phyloP scores from a whole-genome alignment of 2,329 filamentous ascomycete species.

The Alternaria infectoria region DNA sequence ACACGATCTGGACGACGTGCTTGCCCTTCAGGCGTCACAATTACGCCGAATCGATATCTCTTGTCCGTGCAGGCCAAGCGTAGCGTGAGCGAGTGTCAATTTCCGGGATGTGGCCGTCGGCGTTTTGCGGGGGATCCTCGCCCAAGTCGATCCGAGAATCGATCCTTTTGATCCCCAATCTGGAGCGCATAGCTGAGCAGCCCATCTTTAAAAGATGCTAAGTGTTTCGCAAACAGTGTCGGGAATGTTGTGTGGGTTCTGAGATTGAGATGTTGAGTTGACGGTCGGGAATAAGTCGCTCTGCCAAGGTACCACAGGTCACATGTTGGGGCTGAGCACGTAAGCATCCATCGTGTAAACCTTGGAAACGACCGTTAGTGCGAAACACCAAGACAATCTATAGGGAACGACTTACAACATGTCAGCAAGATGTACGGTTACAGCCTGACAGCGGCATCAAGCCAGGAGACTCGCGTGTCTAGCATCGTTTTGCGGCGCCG shows the following conservation, averaged over 20 bases:
- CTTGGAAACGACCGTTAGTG: background rate
- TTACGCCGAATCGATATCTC: background rate
- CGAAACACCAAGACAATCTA: background rate
- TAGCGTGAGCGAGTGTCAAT: background rate
- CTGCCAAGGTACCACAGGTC: background rate
- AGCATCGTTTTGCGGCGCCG: background rate
- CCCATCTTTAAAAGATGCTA: background rate
- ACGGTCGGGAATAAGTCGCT: background rate
- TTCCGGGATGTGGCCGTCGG: conserved; percentile 12
- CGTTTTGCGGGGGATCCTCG: conserved; percentile 9
- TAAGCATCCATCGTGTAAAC: background rate
- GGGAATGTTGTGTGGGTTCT: background rate
- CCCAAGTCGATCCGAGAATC: background rate
- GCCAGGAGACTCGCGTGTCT: background rate
- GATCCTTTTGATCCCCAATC: background rate
- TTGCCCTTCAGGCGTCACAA: background rate
- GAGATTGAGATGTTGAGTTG: background rate
- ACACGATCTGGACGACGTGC: background rate
- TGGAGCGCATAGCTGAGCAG: background rate
- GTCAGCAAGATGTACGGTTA: background rate
- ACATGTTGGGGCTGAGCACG: background rate
- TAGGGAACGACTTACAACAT: background rate
- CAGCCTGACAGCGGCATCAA: background rate
- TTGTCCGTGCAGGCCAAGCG: background rate
- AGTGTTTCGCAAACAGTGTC: background rate